Base-by-base conservation (phyloP, 1,139 yeast genomes). In the Magnusiomyces paraingens region DNA sequence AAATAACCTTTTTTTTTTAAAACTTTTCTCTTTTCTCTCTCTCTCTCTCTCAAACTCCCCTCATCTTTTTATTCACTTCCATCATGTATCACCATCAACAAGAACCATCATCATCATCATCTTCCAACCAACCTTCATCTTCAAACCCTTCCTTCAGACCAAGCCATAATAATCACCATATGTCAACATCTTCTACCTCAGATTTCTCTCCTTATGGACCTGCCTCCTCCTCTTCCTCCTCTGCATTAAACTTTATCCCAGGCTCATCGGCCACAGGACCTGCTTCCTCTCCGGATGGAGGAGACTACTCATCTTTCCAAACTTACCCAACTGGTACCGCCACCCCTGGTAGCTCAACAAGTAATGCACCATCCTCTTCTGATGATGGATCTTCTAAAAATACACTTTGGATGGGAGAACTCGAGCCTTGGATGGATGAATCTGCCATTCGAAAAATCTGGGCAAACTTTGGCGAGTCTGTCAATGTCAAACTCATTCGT, bases 381-480 rank as follows among this genome's bases (percentile, higher is more conserved):
- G 26, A 51, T 26, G 44, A 26, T 8, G 8, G 32, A 4, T 26
- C 43, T n/a, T 51, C 55, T 10, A 62, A 63, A 44, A 60, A 59
- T 20, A 74, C 78, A 1, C 68, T 89, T 53, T 90, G 96, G 96
- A 91, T 91, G 97, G 98, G 97, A 11, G 97, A 90, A 67, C 73
- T 91, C 49, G 96, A 90, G 62, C 88, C 94, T 1, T 76, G 81
- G 70, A 86, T 94, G 83, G 90, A 86, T 59, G 97, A 90, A 67
- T 73, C 73, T 15, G 75, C 80, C 50, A 80, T 91, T 51, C 75
- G 77, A 44, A 75, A 80, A 53, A 74, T 89, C 52, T 91, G 97
- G 97, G 72, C 70, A 38, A 68, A 73, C 47, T 67, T 76, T 52
- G 80, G 81, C 47, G 78, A 77, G 58, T 64, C 65, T 8, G 84